phyloP scores from a whole-genome alignment of 2,329 filamentous ascomycete genomes.

The Achaetomium macrosporum region DNA sequence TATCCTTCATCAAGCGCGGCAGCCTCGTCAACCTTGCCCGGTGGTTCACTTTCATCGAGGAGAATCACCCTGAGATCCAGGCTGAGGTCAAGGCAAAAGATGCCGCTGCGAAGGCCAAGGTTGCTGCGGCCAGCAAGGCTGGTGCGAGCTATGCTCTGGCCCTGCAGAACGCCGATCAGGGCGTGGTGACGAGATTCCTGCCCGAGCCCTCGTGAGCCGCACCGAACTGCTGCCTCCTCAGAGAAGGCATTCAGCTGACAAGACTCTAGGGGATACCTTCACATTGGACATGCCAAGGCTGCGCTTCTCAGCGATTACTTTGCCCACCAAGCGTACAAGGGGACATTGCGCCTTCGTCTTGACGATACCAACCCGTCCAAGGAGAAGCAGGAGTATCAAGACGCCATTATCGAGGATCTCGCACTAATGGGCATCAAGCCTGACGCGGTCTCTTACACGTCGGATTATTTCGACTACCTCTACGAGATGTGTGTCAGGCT shows the following conservation, averaged over 20 bases:
- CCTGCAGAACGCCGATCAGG: conserved; percentile 76
- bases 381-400: conserved; percentile 94
- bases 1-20: conserved; percentile 74
- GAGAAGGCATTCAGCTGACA: conserved; percentile 15
- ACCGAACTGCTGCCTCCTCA: conserved; percentile 12
- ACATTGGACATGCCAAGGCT: conserved; percentile 87
- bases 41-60: conserved; percentile 85
- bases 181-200: conserved; percentile 86
- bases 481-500: conserved; percentile 80
- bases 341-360: conserved; percentile 84
- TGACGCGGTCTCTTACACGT: conserved; percentile 81
- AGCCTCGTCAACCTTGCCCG: conserved; percentile 69
- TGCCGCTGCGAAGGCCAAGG: conserved; percentile 63
- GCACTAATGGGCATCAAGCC: conserved; percentile 87
- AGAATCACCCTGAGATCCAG: conserved; percentile 70
- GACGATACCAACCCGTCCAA: conserved; percentile 98
- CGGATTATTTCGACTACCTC: conserved; percentile 90
- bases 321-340: conserved; percentile 86
- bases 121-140: conserved; percentile 63
- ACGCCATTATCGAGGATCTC: conserved; percentile 88
- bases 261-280: conserved; percentile 64
- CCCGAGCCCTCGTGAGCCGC: conserved; percentile 76
- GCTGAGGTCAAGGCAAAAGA: conserved; percentile 64
- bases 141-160: conserved; percentile 87
- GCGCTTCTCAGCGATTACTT: conserved; percentile 83